A percentile compares a stretch with the other conserved stretches of the same genome.
phyloP scores from a whole-genome alignment of 169 alveolate species.

The Eimeria acervulina region DNA sequence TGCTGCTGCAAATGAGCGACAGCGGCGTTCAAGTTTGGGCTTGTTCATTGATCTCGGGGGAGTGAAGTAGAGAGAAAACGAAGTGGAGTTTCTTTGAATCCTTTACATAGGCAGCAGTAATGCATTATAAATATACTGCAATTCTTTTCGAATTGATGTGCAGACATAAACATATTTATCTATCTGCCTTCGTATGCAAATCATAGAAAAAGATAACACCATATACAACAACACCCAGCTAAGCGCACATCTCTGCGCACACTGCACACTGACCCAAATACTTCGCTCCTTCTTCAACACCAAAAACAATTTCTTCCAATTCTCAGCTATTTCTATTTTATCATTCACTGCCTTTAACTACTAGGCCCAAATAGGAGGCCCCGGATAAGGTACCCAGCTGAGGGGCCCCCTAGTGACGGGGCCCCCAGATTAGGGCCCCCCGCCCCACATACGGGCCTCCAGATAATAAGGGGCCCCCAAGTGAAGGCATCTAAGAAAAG shows the following conservation, averaged over 20 bases:
- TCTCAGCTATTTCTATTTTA: not conserved
- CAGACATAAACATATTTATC: too few relatives aligned
- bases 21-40: not conserved
- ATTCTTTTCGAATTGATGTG: too few relatives aligned
- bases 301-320: not conserved
- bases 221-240: too few relatives aligned
- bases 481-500: not conserved
- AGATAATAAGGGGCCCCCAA: not conserved
- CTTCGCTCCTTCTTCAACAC: not conserved
- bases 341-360: not conserved
- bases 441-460: too few relatives aligned
- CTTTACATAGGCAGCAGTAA: too few relatives aligned
- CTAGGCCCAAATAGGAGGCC: not conserved
- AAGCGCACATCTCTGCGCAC: too few relatives aligned
- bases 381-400: not conserved
- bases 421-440: not conserved
- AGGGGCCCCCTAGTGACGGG: not conserved
- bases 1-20: slow-evolving; percentile 8
- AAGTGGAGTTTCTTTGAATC: not conserved
- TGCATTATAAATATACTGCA: too few relatives aligned
- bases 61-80: not conserved
- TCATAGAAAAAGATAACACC: too few relatives aligned
- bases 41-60: not conserved
- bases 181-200: too few relatives aligned
- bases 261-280: too few relatives aligned